These are phyloP conservation scores for Candida coleopterorum DNA, from an alignment of 805 yeast species.

Conservation along the genomic window DNA sequence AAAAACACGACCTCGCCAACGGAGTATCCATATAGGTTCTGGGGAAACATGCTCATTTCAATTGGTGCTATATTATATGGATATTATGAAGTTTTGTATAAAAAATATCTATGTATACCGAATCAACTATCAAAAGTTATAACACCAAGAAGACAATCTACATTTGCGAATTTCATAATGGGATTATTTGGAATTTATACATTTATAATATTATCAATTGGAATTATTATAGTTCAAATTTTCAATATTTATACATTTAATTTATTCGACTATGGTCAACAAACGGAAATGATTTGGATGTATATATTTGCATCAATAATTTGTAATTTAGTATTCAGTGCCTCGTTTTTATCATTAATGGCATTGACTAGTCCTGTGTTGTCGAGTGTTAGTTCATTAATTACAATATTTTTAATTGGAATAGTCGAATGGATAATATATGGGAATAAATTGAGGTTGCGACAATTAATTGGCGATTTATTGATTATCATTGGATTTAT, in stretches of 20 bases:
- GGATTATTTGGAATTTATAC: conserved; percentile 49
- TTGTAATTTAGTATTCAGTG: conserved; percentile 65
- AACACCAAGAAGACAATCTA: conserved; percentile 62
- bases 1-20: too few species aligned
- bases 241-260: conserved; percentile 55
- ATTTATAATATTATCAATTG: conserved; percentile 41
- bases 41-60: conserved; percentile 68
- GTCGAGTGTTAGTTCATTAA: conserved; percentile 61
- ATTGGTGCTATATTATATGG: conserved; percentile 77
- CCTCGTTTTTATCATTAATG: conserved; percentile 70
- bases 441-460: conserved; percentile 49
- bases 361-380: conserved; percentile 82
- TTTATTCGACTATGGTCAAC: conserved; percentile 42
- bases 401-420: conserved; percentile 79
- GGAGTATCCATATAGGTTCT: conserved; percentile 53
- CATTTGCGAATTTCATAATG: conserved; percentile 77
- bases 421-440: conserved; percentile 67
- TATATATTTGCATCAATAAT: conserved; percentile 50
- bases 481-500: conserved; percentile 67
- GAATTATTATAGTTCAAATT: conserved; percentile 43
- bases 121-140: conserved; percentile 38
- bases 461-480: conserved; percentile 65
- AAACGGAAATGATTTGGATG: conserved; percentile 35
- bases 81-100: conserved; percentile 78
- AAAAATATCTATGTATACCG: conserved; percentile 72